Evolutionary conservation across 2,329 filamentous ascomycete genomes (phyloP).

Genomic region (Lizonia empirigonia): DNA sequence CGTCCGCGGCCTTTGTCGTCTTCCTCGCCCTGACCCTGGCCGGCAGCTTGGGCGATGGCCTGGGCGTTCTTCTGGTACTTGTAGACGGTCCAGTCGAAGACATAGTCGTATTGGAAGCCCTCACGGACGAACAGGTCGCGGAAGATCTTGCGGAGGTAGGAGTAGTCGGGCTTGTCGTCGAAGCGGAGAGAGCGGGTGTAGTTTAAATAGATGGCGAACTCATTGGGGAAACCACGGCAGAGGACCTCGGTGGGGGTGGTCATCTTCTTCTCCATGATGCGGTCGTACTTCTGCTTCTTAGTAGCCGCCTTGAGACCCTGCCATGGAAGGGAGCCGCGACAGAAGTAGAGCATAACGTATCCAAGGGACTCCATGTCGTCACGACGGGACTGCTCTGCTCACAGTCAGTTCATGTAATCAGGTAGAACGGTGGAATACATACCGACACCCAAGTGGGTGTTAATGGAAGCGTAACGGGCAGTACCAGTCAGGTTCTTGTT

Average conservation of each 20-base stretch:
- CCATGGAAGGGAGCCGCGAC: conserved; percentile 97
- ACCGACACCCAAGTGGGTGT: conserved; percentile 95
- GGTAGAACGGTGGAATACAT: conserved; percentile 42
- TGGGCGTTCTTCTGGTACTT: conserved; percentile 99
- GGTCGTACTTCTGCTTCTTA: conserved; percentile 99
- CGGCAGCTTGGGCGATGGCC: conserved; percentile 83
- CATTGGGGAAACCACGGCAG: conserved; percentile 98
- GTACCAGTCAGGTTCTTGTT: conserved; percentile 99
- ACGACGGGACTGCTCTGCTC: conserved; percentile 89
- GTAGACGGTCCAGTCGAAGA: conserved; percentile 99
- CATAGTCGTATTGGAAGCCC: conserved; percentile 99
- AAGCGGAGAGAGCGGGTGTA: conserved; percentile 98
- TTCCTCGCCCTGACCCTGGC: conserved; percentile 68
- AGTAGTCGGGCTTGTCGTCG: conserved; percentile 99
- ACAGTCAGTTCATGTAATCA: conserved; percentile 19
- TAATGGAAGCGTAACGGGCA: conserved; percentile 97
- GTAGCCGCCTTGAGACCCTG: conserved; percentile 98
- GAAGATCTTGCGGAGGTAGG: conserved; percentile 99
- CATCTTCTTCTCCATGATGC: conserved; percentile 99
- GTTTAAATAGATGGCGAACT: conserved; percentile 99
- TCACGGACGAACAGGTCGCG: conserved; percentile 98
- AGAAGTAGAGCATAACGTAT: conserved; percentile 99
- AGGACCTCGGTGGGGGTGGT: conserved; percentile 98
- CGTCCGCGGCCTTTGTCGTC: conserved; percentile 74
- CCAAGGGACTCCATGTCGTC: conserved; percentile 99